phyloP scores from a whole-genome alignment of 257 asterid species.

The Linderniella brevidens region DNA sequence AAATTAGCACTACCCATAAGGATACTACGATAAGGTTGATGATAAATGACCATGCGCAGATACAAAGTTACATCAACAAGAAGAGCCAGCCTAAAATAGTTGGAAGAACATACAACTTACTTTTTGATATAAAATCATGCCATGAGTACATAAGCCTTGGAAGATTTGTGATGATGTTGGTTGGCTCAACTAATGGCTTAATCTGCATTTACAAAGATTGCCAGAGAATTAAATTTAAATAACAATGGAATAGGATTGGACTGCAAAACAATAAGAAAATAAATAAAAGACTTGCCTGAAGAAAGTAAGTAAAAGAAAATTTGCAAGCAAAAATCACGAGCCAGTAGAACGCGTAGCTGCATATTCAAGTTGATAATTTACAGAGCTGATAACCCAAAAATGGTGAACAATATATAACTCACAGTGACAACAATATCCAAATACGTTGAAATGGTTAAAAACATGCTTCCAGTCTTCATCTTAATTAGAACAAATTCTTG shows the following conservation, averaged over 20 bases:
- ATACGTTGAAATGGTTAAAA: no score
- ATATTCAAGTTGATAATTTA: background rate
- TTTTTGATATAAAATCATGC: conserved; percentile 72
- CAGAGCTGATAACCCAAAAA: background rate
- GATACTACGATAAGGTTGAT: no score
- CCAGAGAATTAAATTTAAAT: background rate
- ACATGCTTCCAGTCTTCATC: no score
- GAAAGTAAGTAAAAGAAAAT: conserved; percentile 88
- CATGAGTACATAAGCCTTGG: conserved; percentile 58
- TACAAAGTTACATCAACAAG: background rate
- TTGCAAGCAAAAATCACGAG: conserved; percentile 83
- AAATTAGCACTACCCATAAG: no score
- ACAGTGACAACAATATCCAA: no score
- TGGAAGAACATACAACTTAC: conserved; percentile 44
- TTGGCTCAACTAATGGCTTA: conserved; percentile 70
- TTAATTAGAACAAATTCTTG: no score
- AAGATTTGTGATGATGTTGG: conserved; percentile 31
- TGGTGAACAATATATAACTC: no score
- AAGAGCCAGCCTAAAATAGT: no score
- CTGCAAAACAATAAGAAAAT: conserved; percentile 8
- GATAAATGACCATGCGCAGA: no score
- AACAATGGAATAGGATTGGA: background rate
- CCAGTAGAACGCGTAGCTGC: conserved; percentile 91
- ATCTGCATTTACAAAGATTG: conserved; percentile 31
- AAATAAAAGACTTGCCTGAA: conserved; percentile 55